These are phyloP conservation scores for Ulota crispa DNA, from an alignment of 225 moss, liverwort and hornwort species.

Conservation along the genomic window DNA sequence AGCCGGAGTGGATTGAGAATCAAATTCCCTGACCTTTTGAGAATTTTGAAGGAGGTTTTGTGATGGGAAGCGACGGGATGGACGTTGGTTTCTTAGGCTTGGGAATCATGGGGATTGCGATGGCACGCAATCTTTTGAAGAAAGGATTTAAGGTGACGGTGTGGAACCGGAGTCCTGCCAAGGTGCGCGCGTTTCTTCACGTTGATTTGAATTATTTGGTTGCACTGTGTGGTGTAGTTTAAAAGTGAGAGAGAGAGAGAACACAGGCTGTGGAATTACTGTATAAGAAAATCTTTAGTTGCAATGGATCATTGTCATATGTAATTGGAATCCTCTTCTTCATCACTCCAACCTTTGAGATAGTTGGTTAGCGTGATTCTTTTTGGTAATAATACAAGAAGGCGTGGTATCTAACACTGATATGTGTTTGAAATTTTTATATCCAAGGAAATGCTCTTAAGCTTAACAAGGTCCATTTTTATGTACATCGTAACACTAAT, in stretches of 20 bases:
- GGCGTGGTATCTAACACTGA: too few species aligned
- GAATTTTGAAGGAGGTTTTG: not conserved
- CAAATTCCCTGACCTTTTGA: not conserved
- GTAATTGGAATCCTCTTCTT: not conserved
- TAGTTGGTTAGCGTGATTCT: too few species aligned
- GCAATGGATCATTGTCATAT: not conserved
- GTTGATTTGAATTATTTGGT: not conserved
- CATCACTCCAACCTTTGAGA: not conserved
- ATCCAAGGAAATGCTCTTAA: too few species aligned
- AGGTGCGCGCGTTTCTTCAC: slow-evolving; percentile 43
- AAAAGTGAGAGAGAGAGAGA: not conserved
- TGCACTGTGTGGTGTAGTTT: slow-evolving; percentile 10
- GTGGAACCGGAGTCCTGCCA: slow-evolving; percentile 84
- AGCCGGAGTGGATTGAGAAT: not conserved
- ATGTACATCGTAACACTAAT: too few species aligned
- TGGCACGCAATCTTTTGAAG: slow-evolving; percentile 84
- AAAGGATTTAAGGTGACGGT: slow-evolving; percentile 79
- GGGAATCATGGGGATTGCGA: slow-evolving; percentile 85
- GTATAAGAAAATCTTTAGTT: not conserved
- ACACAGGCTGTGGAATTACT: not conserved
- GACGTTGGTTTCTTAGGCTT: slow-evolving; percentile 85
- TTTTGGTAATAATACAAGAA: too few species aligned
- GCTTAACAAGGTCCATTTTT: too few species aligned
- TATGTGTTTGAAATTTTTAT: too few species aligned
- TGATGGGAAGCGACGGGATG: slow-evolving; percentile 42